A percentile compares a stretch with the other conserved stretches of the same genome.
Evolutionary conservation across 2,329 filamentous ascomycete genomes (phyloP).

Genomic region (Chaetomiaceae sp.): DNA sequence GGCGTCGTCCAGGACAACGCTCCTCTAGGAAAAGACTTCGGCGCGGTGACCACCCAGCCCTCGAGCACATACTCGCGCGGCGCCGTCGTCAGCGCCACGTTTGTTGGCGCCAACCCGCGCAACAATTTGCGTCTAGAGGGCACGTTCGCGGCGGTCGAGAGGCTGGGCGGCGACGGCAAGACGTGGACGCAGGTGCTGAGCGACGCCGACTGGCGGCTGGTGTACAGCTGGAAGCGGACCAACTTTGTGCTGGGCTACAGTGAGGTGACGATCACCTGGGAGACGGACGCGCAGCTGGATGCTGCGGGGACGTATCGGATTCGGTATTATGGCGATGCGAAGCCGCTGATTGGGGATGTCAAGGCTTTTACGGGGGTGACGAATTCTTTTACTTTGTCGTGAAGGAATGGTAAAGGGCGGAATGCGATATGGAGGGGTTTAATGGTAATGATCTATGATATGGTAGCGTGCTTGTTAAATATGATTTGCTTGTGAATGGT

Average conservation of each 20-base stretch:
- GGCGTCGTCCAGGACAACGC: conserved; percentile 70
- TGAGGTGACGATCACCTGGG: conserved; percentile 72
- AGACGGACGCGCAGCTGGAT: conserved; percentile 53
- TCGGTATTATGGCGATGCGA: conserved; percentile 77
- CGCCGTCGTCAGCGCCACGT: conserved; percentile 58
- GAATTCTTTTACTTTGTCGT: conserved; percentile 28
- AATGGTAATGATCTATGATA: neutral
- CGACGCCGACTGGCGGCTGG: conserved; percentile 77
- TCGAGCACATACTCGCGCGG: conserved; percentile 51
- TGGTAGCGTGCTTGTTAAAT: no score
- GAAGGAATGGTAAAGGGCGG: neutral
- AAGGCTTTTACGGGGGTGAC: conserved; percentile 51
- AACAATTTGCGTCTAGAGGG: conserved; percentile 76
- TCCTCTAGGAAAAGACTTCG: conserved; percentile 63
- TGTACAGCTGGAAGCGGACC: conserved; percentile 74
- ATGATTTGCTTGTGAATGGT: no score
- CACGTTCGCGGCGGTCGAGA: conserved; percentile 75
- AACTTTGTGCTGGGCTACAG: conserved; percentile 68
- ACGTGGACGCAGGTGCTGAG: conserved; percentile 65
- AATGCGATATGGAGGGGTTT: neutral
- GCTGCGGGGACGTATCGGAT: conserved; percentile 66
- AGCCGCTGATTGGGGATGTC: conserved; percentile 58
- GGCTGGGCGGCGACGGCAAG: conserved; percentile 37
- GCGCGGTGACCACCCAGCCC: conserved; percentile 57
- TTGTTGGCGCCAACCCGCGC: conserved; percentile 82